Conservation (phyloP, 75 land plant genomes). For the Pinus albicaulis region DNA sequence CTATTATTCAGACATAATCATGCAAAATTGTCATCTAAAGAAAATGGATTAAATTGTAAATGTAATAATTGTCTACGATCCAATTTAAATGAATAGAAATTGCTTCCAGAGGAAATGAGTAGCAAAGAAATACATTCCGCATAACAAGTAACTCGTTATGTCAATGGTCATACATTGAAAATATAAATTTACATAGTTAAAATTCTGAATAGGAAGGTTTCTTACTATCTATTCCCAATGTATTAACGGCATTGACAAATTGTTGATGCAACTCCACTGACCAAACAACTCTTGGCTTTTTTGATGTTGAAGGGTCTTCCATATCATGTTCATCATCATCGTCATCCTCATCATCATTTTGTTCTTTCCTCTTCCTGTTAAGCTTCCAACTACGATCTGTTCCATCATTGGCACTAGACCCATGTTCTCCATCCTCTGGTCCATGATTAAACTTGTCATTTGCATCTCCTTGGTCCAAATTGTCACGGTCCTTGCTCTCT, state of each 20-base stretch:
- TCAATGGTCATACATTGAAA: neutral
- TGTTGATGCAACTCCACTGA: conserved; percentile 86
- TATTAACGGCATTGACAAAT: conserved; percentile 84
- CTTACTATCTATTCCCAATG: conserved; percentile 94
- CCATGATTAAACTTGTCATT: conserved; percentile 17
- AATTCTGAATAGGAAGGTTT: neutral
- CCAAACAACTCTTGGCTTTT: conserved; percentile 93
- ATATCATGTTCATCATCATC: conserved; percentile 48
- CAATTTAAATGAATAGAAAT: neutral
- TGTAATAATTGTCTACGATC: neutral
- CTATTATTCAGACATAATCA: neutral
- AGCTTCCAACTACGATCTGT: conserved; percentile 37
- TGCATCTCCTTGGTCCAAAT: conserved; percentile 22
- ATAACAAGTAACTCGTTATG: neutral
- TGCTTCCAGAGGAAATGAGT: neutral
- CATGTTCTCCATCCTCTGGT: conserved; percentile 26
- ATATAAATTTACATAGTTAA: neutral
- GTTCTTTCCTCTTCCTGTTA: conserved; percentile 58
- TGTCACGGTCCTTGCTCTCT: conserved; percentile 23
- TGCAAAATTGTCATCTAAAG: neutral
- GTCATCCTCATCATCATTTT: conserved; percentile 51
- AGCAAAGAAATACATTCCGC: neutral
- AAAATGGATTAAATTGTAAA: neutral
- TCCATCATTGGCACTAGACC: conserved; percentile 16
- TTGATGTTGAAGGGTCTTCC: conserved; percentile 68